Evolutionary conservation across 208 protist species (phyloP), one percentile per base, ranked within the genome.

Genomic region (Leishmania turanica): DNA sequence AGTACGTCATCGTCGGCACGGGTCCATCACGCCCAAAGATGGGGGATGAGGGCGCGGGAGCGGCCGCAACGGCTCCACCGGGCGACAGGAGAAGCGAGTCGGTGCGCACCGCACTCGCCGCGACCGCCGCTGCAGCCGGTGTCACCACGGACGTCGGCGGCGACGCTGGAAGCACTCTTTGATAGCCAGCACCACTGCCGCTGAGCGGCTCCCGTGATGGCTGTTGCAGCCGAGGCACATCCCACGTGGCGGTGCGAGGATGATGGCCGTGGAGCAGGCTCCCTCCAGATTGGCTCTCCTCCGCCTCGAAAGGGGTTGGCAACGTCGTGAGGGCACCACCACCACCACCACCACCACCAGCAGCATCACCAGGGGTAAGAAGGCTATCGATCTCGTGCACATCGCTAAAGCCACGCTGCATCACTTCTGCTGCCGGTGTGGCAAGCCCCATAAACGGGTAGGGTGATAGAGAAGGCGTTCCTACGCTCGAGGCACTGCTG

Each of bases 1-100:
- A 84, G 1, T 66, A 79, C 27, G 80, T 76, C 56, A 79, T 74
- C 9, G 54, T 53, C 0, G 56, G 58, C 37, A 69, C n/a, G 37
- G 0, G 40, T 0, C 40, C 58, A 42, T 42, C 42, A 69, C 75
- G 19, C 9, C 58, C 45, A 15, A 51, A 0, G 37, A n/a, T 21
- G 13, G 15, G 17, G n/a, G 45, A 51, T 4, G 45, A 17, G 56
- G 13, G 54, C 19, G 58, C 49, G 37, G 56, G n/a, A 17, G 49
- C 66, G 8, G 47, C 47, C 9, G 45, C 3, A 21, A 45, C 34
- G 24, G 62, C 31, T 27, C 60, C 60, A 37, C 11, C 8, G 60
- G 60, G 5, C 3, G 45, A 51, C 40, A 51, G 42, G 45, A 45
- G 68, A 34, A 53, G 37, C 40, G 42, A 73, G 37, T 51, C 71